phyloP scores from a whole-genome alignment of 768 basidiomycete species.

The Nevesoporus exiguus region DNA sequence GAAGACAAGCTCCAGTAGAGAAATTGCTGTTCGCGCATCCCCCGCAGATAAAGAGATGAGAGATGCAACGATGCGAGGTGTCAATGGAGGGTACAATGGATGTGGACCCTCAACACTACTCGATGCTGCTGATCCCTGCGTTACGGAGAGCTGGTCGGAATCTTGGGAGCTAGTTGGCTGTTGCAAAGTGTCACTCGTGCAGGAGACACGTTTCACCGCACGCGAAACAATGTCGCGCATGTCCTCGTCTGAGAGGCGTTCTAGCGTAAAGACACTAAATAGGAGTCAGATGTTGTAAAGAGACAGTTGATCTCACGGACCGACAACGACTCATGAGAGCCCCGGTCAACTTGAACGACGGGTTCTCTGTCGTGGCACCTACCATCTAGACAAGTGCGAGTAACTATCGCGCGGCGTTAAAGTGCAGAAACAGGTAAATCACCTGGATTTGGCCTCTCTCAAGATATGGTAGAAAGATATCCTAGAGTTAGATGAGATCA shows the following conservation, averaged over 20 bases:
- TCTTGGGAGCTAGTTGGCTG: slow-evolving; percentile 17
- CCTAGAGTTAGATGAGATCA: slow-evolving; percentile 38
- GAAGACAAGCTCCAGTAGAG: slow-evolving; percentile 69
- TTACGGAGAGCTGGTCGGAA: slow-evolving; percentile 13
- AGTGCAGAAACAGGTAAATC: background rate
- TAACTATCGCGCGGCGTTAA: slow-evolving; percentile 1
- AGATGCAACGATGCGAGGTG: slow-evolving; percentile 43
- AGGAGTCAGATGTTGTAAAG: slow-evolving; percentile 16
- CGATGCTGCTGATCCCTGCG: slow-evolving; percentile 18
- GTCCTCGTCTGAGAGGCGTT: slow-evolving; percentile 62
- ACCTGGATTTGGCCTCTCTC: slow-evolving; percentile 76
- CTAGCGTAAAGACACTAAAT: slow-evolving; percentile 67
- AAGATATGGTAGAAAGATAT: slow-evolving; percentile 77
- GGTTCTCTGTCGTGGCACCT: slow-evolving; percentile 88
- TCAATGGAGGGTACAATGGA: slow-evolving; percentile 38
- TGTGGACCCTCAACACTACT: slow-evolving; percentile 15
- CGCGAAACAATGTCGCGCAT: slow-evolving; percentile 55
- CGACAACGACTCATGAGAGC: slow-evolving; percentile 75
- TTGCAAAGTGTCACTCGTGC: slow-evolving; percentile 9
- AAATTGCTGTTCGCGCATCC: slow-evolving; percentile 76
- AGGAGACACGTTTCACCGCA: slow-evolving; percentile 41
- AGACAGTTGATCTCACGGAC: slow-evolving; percentile 36
- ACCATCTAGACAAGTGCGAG: slow-evolving; percentile 44
- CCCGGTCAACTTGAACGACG: slow-evolving; percentile 76
- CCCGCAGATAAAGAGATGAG: slow-evolving; percentile 57